Base-by-base conservation (phyloP, 495 filamentous ascomycete species). In the Amniculicola lignicola region DNA sequence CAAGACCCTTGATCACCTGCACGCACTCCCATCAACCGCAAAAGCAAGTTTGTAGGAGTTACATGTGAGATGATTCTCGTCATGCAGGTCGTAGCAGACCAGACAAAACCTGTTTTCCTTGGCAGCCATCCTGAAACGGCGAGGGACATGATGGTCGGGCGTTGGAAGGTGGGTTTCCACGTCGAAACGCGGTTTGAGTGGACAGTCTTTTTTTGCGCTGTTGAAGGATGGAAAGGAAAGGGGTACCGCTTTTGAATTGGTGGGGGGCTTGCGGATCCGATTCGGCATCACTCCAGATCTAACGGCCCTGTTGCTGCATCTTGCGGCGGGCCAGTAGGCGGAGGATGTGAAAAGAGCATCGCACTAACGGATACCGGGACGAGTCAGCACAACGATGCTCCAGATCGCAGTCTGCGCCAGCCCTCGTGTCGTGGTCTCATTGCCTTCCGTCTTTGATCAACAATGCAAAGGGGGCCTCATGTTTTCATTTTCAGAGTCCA, bases 291-390 rank as follows among this genome's bases (percentile, higher is more conserved):
- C 37, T 46, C 33, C 41, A 62, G 59, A 62, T 57, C 59, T 53
- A 62, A 62, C 59, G 59, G 54, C 53, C 36, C 33, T 37, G 53
- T 28, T 58, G 53, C 53, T 62, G 59, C 46, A 62, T 51, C 59
- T 62, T 29, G 39, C 46, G 23, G 25, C 41, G 49, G 15, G n/a
- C 7, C 37, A 40, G 7, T 19, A 19, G 37, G 37, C 16, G 37
- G 37, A 40, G 7, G 6, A 18, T 9, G 37, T 18, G 37, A 40
- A 40, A 40, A 40, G 37, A 35, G 29, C 29, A 7, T 35, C 37
- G 6, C 10, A 9, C 37, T 12, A 40, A 9, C 19, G 37, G 37
- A 6, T 33, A 7, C 37, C 19, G 37, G 7, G 16, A 40, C 37
- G 37, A 40, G 37, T 40, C 37, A 40, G 37, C 37, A 19, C 11